These are phyloP conservation scores for Clausena lansium DNA, from an alignment of 345 rosid species.

Conservation along the genomic window DNA sequence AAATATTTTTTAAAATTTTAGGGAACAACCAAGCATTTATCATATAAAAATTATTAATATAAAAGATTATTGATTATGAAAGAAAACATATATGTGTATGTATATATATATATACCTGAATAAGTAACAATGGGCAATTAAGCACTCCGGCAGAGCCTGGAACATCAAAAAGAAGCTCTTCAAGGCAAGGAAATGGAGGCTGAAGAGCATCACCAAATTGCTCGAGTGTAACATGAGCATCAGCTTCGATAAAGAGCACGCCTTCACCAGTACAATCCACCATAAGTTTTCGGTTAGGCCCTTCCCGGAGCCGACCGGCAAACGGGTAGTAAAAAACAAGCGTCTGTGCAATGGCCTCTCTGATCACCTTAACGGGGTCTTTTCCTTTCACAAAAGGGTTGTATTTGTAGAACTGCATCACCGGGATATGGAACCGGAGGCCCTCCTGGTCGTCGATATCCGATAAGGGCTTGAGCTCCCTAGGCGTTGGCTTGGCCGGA, in stretches of 20 bases:
- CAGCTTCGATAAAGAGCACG: constrained; percentile 47
- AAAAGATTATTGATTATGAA: background rate
- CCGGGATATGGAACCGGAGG: constrained; percentile 41
- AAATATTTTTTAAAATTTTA: too few relatives aligned
- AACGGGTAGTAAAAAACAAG: constrained; percentile 52
- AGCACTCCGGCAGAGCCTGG: constrained; percentile 44
- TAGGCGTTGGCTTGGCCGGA: constrained; percentile 51
- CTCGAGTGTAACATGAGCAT: constrained; percentile 42
- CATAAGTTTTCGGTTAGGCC: constrained; percentile 37
- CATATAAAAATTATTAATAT: background rate
- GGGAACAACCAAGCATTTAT: too few relatives aligned
- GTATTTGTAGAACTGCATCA: constrained; percentile 31
- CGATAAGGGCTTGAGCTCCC: constrained; percentile 42
- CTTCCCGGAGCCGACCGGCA: constrained; percentile 55
- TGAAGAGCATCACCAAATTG: constrained; percentile 43
- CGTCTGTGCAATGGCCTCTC: constrained; percentile 34
- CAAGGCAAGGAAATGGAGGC: constrained; percentile 54
- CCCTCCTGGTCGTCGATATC: constrained; percentile 60
- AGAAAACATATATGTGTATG: background rate
- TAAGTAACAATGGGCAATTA: constrained; percentile 41
- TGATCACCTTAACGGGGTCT: constrained; percentile 42
- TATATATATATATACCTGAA: constrained; percentile 39
- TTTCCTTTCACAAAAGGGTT: constrained; percentile 26
- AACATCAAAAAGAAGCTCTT: constrained; percentile 53
- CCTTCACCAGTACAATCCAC: constrained; percentile 65